phyloP scores from a whole-genome alignment of 2,329 filamentous ascomycete species.

The Fusarium algeriense region DNA sequence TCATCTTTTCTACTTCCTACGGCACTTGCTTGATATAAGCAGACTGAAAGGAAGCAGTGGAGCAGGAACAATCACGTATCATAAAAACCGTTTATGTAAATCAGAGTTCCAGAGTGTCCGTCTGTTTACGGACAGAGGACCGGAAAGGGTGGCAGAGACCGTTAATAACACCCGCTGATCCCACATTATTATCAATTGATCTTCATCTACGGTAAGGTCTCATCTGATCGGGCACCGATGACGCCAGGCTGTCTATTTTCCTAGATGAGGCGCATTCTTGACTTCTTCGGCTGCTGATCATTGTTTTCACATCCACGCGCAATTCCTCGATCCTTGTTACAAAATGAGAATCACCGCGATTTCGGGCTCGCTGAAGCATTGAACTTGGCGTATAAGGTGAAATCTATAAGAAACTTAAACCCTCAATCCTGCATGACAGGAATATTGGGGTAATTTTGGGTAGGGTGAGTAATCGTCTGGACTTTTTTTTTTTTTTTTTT shows the following conservation, averaged over 20 bases:
- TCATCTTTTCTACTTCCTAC: slow-evolving; percentile 2
- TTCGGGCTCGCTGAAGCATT: slow-evolving; percentile 2
- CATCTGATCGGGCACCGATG: slow-evolving; percentile 31
- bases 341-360: slow-evolving; percentile 14
- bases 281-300: slow-evolving; percentile 7
- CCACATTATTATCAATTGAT: slow-evolving; percentile 9
- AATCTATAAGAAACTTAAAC: background rate
- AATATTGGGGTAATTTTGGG: background rate
- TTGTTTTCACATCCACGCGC: slow-evolving; percentile 6
- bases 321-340: slow-evolving; percentile 10
- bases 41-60: background rate
- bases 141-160: slow-evolving; percentile 13
- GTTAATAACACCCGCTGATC: slow-evolving; percentile 31
- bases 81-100: background rate
- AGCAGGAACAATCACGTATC: background rate
- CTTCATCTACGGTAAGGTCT: slow-evolving; percentile 1
- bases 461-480: too few species aligned
- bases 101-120: background rate
- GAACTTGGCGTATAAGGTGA: background rate
- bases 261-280: slow-evolving; percentile 13
- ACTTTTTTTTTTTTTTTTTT: background rate
- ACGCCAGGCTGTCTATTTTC: slow-evolving; percentile 21
- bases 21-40: slow-evolving; percentile 1
- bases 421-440: too few species aligned
- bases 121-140: slow-evolving; percentile 5